These are phyloP conservation scores for Pontederia paniculata DNA, from an alignment of 176 grass and related monocot species.

Conservation along the genomic window DNA sequence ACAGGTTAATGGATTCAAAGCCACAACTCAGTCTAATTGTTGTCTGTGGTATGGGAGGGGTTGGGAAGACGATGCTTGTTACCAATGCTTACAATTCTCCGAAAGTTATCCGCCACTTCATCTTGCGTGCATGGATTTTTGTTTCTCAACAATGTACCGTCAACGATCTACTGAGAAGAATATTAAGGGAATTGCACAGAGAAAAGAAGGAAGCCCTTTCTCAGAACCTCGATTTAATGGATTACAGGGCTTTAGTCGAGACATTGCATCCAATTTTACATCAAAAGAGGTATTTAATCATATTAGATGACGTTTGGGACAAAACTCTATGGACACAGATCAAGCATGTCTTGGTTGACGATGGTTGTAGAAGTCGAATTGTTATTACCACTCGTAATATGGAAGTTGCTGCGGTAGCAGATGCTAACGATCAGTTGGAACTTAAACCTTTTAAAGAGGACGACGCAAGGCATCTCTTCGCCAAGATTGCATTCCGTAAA, in stretches of 20 bases:
- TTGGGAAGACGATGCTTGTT: slow-evolving; percentile 33
- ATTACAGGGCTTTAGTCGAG: slow-evolving; percentile 21
- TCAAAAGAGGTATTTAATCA: slow-evolving; percentile 13
- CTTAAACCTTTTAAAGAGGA: slow-evolving; percentile 23
- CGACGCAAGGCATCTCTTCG: slow-evolving; percentile 32
- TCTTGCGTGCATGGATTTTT: slow-evolving; percentile 21
- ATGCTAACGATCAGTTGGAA: too few relatives aligned
- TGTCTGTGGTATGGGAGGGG: slow-evolving; percentile 38
- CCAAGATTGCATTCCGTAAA: slow-evolving; percentile 20
- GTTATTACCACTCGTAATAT: slow-evolving; percentile 19
- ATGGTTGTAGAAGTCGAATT: slow-evolving; percentile 14
- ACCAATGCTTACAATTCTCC: slow-evolving; percentile 32
- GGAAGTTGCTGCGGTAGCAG: background rate
- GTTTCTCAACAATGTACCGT: slow-evolving; percentile 11
- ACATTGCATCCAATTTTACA: slow-evolving; percentile 21
- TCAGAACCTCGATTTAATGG: slow-evolving; percentile 7
- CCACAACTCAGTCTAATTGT: slow-evolving; percentile 11
- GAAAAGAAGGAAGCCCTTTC: slow-evolving; percentile 30
- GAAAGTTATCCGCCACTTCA: slow-evolving; percentile 26
- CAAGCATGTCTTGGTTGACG: slow-evolving; percentile 17
- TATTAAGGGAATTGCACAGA: slow-evolving; percentile 22
- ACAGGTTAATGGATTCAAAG: background rate
- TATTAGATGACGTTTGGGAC: slow-evolving; percentile 19
- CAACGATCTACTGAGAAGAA: background rate
- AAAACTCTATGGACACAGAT: slow-evolving; percentile 16